Evolutionary conservation across 176 grass and related monocot species (phyloP).

Genomic region (Poa pratensis): DNA sequence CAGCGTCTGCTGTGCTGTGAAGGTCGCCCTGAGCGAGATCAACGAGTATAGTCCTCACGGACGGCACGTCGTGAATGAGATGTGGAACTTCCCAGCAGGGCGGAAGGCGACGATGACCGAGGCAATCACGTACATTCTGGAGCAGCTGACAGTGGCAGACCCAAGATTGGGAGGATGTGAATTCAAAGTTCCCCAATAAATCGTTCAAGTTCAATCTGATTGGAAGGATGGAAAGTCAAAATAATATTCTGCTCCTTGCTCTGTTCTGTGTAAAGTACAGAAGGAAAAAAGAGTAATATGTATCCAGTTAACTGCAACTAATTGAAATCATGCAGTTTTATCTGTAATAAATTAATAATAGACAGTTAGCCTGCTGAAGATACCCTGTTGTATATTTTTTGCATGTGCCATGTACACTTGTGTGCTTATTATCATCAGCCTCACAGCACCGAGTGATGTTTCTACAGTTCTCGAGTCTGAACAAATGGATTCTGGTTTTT

Average conservation of each 20-base stretch:
- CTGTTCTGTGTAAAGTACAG: not conserved
- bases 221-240: not conserved
- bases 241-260: not conserved
- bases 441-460: slow-evolving; percentile 17
- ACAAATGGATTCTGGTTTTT: slow-evolving; percentile 11
- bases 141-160: slow-evolving; percentile 16
- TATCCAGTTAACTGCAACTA: too few relatives aligned
- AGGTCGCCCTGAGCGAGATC: slow-evolving; percentile 33
- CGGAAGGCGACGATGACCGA: slow-evolving; percentile 27
- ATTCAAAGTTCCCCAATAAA: not conserved
- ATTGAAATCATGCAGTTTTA: slow-evolving; percentile 26
- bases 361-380: not conserved
- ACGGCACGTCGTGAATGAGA: slow-evolving; percentile 22
- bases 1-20: slow-evolving; percentile 33
- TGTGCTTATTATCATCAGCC: not conserved
- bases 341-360: slow-evolving; percentile 40
- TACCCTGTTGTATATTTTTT: slow-evolving; percentile 10
- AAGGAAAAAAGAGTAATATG: too few relatives aligned
- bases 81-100: slow-evolving; percentile 37
- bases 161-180: not conserved
- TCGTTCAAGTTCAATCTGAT: not conserved
- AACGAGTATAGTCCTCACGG: slow-evolving; percentile 27
- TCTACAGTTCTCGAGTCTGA: not conserved
- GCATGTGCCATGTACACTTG: not conserved
- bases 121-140: slow-evolving; percentile 14